phyloP scores from a whole-genome alignment of 192 early-diverging fungal species.

The Rhizophlyctis rosea region DNA sequence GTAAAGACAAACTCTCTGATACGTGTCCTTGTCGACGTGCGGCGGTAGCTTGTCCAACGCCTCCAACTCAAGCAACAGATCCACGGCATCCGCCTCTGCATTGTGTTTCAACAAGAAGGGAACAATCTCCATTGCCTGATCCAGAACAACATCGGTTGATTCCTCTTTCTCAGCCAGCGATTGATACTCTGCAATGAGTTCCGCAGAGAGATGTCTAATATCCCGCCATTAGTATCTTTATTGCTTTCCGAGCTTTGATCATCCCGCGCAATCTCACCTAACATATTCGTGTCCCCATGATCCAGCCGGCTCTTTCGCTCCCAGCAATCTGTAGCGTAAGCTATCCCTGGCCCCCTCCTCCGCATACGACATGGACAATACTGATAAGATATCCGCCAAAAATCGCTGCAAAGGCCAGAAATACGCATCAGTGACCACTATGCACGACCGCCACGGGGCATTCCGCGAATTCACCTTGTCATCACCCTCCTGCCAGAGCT shows the following conservation, averaged over 20 bases:
- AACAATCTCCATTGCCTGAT: constrained; percentile 78
- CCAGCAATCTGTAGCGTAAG: constrained; percentile 82
- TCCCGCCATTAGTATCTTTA: no score
- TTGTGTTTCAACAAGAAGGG: constrained; percentile 97
- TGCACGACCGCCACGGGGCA: neutral
- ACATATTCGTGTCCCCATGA: constrained; percentile 99
- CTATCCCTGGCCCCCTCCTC: constrained; percentile 82
- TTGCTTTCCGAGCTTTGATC: no score
- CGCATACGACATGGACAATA: constrained; percentile 93
- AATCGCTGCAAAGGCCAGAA: constrained; percentile 50
- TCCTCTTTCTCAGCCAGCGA: constrained; percentile 61
- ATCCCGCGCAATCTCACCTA: no score
- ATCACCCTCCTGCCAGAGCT: constrained; percentile 68
- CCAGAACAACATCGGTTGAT: constrained; percentile 63
- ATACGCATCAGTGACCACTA: neutral
- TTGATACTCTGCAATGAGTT: constrained; percentile 84
- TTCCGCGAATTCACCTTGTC: constrained; percentile 60
- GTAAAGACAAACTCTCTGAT: constrained; percentile 91
- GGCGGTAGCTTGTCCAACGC: constrained; percentile 71
- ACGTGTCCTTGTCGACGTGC: constrained; percentile 92
- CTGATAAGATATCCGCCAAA: constrained; percentile 93
- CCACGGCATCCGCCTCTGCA: constrained; percentile 97
- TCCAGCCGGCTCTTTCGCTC: constrained; percentile 71
- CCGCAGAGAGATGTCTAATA: constrained; percentile 79
- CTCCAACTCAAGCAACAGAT: constrained; percentile 89